Evolutionary conservation across 2,329 filamentous ascomycete genomes (phyloP).

Genomic region (Aspergillus sergii): DNA sequence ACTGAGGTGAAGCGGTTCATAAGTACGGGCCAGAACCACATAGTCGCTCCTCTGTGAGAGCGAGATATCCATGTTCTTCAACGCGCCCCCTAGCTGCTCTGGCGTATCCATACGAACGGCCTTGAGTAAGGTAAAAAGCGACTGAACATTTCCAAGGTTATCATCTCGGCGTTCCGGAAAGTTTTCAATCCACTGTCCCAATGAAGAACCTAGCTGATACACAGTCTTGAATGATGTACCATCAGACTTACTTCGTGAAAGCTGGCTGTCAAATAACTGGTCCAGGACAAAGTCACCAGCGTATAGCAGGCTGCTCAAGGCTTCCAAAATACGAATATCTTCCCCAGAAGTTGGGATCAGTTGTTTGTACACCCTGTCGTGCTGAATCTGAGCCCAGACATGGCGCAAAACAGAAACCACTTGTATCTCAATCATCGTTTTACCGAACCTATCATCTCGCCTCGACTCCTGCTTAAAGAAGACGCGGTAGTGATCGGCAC

Average conservation of each 20-base stretch:
- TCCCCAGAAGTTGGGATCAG: background rate
- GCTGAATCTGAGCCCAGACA: slow-evolving; percentile 32
- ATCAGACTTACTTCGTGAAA: background rate
- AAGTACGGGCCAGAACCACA: background rate
- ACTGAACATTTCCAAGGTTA: background rate
- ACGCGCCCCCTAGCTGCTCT: background rate
- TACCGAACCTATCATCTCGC: background rate
- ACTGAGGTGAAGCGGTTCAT: background rate
- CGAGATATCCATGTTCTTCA: slow-evolving; percentile 1
- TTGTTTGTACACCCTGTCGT: slow-evolving; percentile 33
- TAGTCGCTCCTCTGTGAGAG: background rate
- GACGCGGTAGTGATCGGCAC: slow-evolving; percentile 8
- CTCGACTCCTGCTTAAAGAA: background rate
- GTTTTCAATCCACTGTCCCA: background rate
- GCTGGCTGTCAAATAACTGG: slow-evolving; percentile 1
- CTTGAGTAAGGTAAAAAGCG: background rate
- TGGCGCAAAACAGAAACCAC: slow-evolving; percentile 30
- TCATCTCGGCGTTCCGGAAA: background rate
- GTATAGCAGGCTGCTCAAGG: background rate
- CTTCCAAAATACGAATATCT: slow-evolving; percentile 1
- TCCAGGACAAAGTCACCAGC: background rate
- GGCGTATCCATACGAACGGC: background rate
- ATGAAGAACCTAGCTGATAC: background rate
- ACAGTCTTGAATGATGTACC: background rate
- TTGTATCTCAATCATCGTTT: slow-evolving; percentile 29